phyloP scores from a whole-genome alignment of 23 red algal genomes.

The Gracilaria gracilis region DNA sequence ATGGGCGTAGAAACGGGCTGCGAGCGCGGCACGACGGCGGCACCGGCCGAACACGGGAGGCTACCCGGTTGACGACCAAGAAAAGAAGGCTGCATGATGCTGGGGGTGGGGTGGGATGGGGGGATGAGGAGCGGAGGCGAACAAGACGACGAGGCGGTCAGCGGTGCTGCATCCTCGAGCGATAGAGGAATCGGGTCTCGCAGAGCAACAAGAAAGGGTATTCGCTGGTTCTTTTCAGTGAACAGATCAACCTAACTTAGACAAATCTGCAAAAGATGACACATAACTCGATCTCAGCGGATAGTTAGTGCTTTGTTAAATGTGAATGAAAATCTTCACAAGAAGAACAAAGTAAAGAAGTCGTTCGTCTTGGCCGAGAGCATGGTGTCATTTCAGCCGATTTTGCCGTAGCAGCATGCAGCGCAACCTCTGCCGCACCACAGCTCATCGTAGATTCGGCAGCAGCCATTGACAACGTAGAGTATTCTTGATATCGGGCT shows the following conservation, averaged over 20 bases:
- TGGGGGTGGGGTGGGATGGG: too few species aligned
- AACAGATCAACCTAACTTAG: not conserved
- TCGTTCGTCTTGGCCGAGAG: slow-evolving; percentile 1
- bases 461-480: slow-evolving; percentile 61
- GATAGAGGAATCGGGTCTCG: slow-evolving; percentile 56
- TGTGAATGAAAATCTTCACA: slow-evolving; percentile 36
- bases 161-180: too few species aligned
- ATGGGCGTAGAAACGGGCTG: too few species aligned
- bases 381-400: slow-evolving; percentile 26
- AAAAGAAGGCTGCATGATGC: too few species aligned
- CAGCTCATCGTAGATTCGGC: slow-evolving; percentile 74
- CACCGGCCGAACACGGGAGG: too few species aligned
- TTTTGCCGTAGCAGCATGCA: slow-evolving; percentile 57
- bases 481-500: slow-evolving; percentile 52
- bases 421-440: slow-evolving; percentile 57
- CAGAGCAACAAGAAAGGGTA: slow-evolving; percentile 30
- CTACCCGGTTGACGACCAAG: too few species aligned
- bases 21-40: too few species aligned
- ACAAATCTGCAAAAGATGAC: not conserved
- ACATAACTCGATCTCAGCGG: not conserved
- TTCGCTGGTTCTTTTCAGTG: not conserved
- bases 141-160: too few species aligned
- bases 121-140: too few species aligned
- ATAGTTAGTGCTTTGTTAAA: not conserved
- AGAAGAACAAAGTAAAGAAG: slow-evolving; percentile 31